These are phyloP conservation scores for Solanum aculeatissimum DNA, from an alignment of 305 asterid species.

Conservation along the genomic window DNA sequence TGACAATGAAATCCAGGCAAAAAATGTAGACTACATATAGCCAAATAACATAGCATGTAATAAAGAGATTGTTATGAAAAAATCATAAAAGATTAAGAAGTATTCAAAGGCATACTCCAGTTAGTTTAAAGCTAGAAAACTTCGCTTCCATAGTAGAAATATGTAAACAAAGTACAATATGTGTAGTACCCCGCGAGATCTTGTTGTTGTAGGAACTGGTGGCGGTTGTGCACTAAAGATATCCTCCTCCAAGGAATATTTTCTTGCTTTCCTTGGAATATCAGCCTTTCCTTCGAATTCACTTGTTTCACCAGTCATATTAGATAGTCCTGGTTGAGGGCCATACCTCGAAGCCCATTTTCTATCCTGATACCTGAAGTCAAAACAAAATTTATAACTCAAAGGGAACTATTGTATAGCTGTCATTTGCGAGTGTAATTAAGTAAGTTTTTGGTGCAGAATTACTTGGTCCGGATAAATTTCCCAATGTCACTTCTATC, in stretches of 20 bases:
- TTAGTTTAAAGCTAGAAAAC: neutral
- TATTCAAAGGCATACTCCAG: neutral
- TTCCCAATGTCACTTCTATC: conserved; percentile 51
- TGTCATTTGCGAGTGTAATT: neutral
- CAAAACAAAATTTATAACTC: neutral
- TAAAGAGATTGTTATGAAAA: neutral
- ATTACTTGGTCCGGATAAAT: conserved; percentile 66
- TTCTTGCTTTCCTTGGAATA: conserved; percentile 85
- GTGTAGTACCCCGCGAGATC: conserved; percentile 54
- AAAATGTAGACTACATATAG: neutral
- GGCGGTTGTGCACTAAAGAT: conserved; percentile 22
- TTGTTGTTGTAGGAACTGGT: conserved; percentile 21
- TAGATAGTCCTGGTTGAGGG: conserved; percentile 27
- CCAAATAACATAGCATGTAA: neutral
- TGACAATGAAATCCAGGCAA: neutral
- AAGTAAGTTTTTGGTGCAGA: neutral
- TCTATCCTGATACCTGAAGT: conserved; percentile 51
- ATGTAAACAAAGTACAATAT: neutral
- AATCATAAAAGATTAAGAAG: neutral
- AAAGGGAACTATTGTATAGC: neutral
- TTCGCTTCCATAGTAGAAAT: neutral
- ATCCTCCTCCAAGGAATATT: conserved; percentile 80
- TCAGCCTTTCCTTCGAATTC: conserved; percentile 14
- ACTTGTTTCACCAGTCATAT: conserved; percentile 4
- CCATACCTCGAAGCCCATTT: conserved; percentile 54